These are phyloP conservation scores for Aspergillus udagawae DNA, from an alignment of 2,329 filamentous ascomycete species.

Conservation along the genomic window DNA sequence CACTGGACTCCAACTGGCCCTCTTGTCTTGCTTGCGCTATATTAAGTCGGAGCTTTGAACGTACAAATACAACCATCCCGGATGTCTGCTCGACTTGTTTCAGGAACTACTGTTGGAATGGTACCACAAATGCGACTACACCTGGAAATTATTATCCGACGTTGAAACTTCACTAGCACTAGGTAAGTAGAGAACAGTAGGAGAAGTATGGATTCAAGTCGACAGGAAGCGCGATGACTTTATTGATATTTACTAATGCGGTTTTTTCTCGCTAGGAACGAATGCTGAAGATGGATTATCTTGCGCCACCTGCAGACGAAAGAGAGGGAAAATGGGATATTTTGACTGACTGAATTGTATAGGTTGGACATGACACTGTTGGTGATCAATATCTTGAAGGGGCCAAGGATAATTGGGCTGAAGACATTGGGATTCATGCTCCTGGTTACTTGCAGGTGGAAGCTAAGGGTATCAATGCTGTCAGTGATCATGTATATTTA, in stretches of 20 bases:
- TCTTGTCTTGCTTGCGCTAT: slow-evolving; percentile 81
- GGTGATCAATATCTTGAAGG: too few species aligned
- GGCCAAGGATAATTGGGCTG: too few species aligned
- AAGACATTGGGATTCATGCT: too few species aligned
- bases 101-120: slow-evolving; percentile 81
- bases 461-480: too few species aligned
- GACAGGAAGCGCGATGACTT: not conserved
- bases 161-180: not conserved
- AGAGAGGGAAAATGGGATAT: too few species aligned
- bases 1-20: slow-evolving; percentile 67
- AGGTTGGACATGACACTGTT: too few species aligned
- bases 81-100: slow-evolving; percentile 71
- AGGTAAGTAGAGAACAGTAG: not conserved
- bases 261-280: too few species aligned
- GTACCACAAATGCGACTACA: slow-evolving; percentile 48
- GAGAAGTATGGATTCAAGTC: not conserved
- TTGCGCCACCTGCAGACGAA: too few species aligned
- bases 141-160: slow-evolving; percentile 41
- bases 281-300: too few species aligned
- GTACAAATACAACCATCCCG: slow-evolving; percentile 65
- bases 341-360: too few species aligned
- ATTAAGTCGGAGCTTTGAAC: slow-evolving; percentile 66
- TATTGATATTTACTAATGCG: not conserved
- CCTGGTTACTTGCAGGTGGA: too few species aligned
- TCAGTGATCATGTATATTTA: too few species aligned